Base-by-base conservation (phyloP, 2,329 filamentous ascomycete species). In the Neonectria hederae region DNA sequence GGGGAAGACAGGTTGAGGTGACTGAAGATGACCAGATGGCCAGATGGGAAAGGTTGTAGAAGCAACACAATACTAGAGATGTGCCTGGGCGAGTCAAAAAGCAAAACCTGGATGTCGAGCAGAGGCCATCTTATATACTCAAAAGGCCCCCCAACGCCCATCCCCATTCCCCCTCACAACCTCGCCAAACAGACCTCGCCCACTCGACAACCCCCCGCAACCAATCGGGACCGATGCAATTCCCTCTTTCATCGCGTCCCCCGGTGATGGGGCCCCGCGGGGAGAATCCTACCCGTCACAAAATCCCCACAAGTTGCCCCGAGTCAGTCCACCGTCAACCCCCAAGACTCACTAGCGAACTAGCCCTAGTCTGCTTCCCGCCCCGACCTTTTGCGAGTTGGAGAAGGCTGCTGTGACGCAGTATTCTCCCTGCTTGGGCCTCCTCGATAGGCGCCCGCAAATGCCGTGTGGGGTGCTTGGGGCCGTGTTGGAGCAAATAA, bases 261-360 rank as follows among this genome's bases (percentile, higher is more conserved):
- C 54, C 40, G n/a, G 17, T 42, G 38, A 30, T 35, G 51, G 61
- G 61, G 61, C 55, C 55, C 61, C 60, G 60, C 54, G 61, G 55
- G 32, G 61, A 53, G 10, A 49, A 55, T 26, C 24, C 48, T 30
- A 46, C 28, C 49, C 51, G 42, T 49, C 54, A 58, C 14, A 38
- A 51, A 49, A 55, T 38, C 11, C 48, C 60, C 40, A 21, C 57
- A 32, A 21, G 40, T 26, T 28, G 28, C 28, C 28, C 42, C 28
- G 22, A 54, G 49, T 32, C 28, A 35, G 28, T 10, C 32, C 11
- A 35, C 32, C 3, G 32, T 2, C 32, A 6, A 11, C 13, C 32
- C 13, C 30, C 10, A 11, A 13, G 6, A 35, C 32, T n/a, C 32
- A 13, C 32, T 35, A 35, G 13, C 11, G 11, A 32, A 13, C 32